phyloP scores from a whole-genome alignment of 768 basidiomycete genomes.

The Dioszegia crocea region DNA sequence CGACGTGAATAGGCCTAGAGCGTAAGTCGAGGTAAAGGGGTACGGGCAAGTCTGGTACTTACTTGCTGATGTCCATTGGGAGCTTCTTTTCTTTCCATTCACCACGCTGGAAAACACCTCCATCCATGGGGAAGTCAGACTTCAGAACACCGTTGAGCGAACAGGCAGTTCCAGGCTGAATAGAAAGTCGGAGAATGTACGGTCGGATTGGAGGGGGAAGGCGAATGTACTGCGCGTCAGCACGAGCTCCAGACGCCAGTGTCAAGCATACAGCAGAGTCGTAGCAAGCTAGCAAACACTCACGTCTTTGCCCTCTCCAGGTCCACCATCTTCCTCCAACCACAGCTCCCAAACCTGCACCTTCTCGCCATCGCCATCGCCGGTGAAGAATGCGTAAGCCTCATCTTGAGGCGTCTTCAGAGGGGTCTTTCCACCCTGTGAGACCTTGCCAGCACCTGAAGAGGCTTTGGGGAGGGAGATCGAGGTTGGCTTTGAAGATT shows the following conservation, averaged over 20 bases:
- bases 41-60: slow-evolving; percentile 43
- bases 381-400: slow-evolving; percentile 80
- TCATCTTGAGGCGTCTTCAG: slow-evolving; percentile 85
- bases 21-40: background rate
- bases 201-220: slow-evolving; percentile 84
- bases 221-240: slow-evolving; percentile 72
- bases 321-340: slow-evolving; percentile 86
- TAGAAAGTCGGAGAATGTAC: slow-evolving; percentile 83
- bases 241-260: too few relatives aligned
- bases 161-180: slow-evolving; percentile 88
- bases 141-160: slow-evolving; percentile 86
- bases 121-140: slow-evolving; percentile 95
- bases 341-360: slow-evolving; percentile 79
- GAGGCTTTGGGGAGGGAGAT: background rate
- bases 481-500: background rate
- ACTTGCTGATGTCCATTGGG: slow-evolving; percentile 54
- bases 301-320: slow-evolving; percentile 76
- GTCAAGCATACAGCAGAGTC: too few relatives aligned
- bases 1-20: slow-evolving; percentile 80
- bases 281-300: slow-evolving; percentile 44
- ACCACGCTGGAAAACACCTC: slow-evolving; percentile 74
- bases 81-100: slow-evolving; percentile 64
- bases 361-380: slow-evolving; percentile 48
- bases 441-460: background rate
- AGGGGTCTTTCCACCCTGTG: slow-evolving; percentile 53